Conservation (phyloP, 257 asterid genomes). For the Primulina tabacum region DNA sequence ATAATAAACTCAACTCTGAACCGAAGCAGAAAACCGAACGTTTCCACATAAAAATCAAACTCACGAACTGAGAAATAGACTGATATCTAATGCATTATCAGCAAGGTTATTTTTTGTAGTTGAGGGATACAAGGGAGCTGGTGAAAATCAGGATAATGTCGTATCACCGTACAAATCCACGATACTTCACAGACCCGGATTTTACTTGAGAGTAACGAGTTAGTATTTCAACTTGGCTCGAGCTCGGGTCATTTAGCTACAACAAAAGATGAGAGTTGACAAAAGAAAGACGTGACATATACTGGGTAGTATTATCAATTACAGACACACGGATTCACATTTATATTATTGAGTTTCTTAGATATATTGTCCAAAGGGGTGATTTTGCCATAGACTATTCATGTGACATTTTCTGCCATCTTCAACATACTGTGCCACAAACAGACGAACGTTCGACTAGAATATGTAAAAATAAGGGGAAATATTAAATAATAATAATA, state of each 20-base stretch:
- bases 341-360: background rate
- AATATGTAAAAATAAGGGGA: conserved; percentile 16
- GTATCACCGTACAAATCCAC: conserved; percentile 35
- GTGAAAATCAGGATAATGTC: conserved; percentile 54
- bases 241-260: background rate
- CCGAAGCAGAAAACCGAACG: conserved; percentile 34
- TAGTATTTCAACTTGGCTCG: background rate
- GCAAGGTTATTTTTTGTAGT: conserved; percentile 3
- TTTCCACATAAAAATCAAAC: conserved; percentile 30
- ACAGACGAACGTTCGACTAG: conserved; percentile 29
- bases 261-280: background rate
- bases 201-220: background rate
- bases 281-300: background rate
- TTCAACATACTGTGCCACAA: conserved; percentile 31
- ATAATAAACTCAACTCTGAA: conserved; percentile 30
- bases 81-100: conserved; percentile 21
- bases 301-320: background rate
- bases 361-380: background rate
- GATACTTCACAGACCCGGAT: conserved; percentile 12
- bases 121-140: conserved; percentile 27
- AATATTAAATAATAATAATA: background rate
- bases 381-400: conserved; percentile 1
- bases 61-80: conserved; percentile 32
- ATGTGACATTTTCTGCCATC: conserved; percentile 5
- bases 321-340: background rate